Evolutionary conservation across 1,139 yeast species (phyloP).

Genomic region (Zygosaccharomyces pseudobailii): DNA sequence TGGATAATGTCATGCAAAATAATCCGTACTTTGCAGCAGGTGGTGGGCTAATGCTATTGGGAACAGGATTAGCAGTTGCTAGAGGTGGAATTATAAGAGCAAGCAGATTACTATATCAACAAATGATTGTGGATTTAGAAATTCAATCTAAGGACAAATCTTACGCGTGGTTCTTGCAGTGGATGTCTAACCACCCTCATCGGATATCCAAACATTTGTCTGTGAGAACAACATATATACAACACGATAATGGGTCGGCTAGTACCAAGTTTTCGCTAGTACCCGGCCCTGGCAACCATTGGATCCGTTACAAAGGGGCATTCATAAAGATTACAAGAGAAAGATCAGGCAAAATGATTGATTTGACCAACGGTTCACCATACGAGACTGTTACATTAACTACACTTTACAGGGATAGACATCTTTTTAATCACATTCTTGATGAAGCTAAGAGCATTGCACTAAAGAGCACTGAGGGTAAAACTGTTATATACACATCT

Average conservation of each 20-base stretch:
- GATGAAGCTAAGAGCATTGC: conserved; percentile 85
- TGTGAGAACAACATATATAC: conserved; percentile 81
- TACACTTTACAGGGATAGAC: conserved; percentile 78
- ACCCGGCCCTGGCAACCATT: conserved; percentile 97
- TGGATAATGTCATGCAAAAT: conserved; percentile 54
- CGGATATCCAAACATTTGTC: conserved; percentile 78
- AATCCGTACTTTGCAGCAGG: conserved; percentile 98
- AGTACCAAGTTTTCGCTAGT: conserved; percentile 83
- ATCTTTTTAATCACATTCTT: conserved; percentile 64
- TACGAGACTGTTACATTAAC: conserved; percentile 93
- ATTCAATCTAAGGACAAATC: conserved; percentile 93
- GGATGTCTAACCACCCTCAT: conserved; percentile 85
- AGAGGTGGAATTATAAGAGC: conserved; percentile 63
- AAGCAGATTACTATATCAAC: conserved; percentile 69
- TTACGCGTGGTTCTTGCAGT: conserved; percentile 88
- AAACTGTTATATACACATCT: conserved; percentile 87
- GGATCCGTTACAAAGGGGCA: conserved; percentile 80
- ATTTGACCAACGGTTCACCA: conserved; percentile 88
- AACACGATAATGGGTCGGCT: conserved; percentile 91
- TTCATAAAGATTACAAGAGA: conserved; percentile 86
- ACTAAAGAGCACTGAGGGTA: conserved; percentile 79
- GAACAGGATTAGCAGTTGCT: conserved; percentile 78
- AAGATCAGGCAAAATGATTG: conserved; percentile 82
- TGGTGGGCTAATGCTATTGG: conserved; percentile 91
- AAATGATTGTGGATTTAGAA: conserved; percentile 84